Percentiles rank a stretch among this genome's conserved stretches.
Evolutionary conservation across 148 eudicot species (phyloP).

Genomic region (Rhododendron williamsianum): DNA sequence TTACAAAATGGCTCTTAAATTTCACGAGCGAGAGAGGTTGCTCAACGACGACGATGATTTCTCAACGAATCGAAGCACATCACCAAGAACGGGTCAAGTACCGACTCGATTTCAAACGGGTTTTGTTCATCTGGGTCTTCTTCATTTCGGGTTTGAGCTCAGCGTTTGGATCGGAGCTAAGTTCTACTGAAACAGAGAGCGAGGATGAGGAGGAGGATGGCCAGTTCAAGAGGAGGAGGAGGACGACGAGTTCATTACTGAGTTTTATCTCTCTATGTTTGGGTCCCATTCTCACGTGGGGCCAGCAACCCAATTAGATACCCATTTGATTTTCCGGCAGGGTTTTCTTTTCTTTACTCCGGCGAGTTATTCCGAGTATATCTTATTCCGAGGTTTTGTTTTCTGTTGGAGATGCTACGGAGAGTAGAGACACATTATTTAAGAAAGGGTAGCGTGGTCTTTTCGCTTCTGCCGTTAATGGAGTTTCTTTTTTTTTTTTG

Average conservation of each 20-base stretch:
- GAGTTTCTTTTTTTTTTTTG: too few relatives aligned
- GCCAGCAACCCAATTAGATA: too few relatives aligned
- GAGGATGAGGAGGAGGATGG: conserved; percentile 14
- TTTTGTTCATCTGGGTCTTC: conserved; percentile 19
- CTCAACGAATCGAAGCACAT: neutral
- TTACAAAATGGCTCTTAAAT: conserved; percentile 6
- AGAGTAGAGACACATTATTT: too few relatives aligned
- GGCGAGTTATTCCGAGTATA: too few relatives aligned
- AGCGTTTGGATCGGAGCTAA: conserved; percentile 25
- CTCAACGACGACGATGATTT: conserved; percentile 1
- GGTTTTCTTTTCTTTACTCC: too few relatives aligned
- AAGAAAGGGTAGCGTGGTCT: too few relatives aligned
- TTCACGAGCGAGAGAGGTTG: neutral
- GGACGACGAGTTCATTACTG: conserved; percentile 34
- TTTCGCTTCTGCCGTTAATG: too few relatives aligned
- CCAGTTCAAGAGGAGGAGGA: conserved; percentile 15
- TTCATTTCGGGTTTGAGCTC: conserved; percentile 23
- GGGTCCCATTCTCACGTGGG: too few relatives aligned
- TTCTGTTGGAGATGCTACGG: too few relatives aligned
- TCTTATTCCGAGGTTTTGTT: too few relatives aligned
- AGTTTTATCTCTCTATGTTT: conserved; percentile 8
- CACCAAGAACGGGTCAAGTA: neutral
- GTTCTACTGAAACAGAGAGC: conserved; percentile 29
- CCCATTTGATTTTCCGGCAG: too few relatives aligned
- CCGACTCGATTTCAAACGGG: conserved; percentile 6